These are phyloP conservation scores for Falciphora oryzae DNA, from an alignment of 2,329 filamentous ascomycete species.

Conservation along the genomic window DNA sequence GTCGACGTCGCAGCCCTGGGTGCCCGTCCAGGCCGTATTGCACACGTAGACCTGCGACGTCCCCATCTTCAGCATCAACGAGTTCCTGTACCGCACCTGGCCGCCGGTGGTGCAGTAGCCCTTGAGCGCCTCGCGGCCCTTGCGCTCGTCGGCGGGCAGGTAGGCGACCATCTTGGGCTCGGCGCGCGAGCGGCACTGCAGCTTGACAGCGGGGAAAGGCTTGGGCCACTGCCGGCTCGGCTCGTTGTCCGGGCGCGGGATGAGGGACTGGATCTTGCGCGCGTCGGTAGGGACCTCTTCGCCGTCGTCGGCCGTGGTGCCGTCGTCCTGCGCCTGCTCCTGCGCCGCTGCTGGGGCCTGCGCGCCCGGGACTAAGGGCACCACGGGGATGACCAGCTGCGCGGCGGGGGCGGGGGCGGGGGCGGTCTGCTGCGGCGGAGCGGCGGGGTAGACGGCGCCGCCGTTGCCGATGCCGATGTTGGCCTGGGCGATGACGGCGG, in stretches of 20 bases:
- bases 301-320: neutral
- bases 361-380: too few species aligned
- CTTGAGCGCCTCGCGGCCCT: neutral
- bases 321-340: neutral
- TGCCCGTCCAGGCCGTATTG: neutral
- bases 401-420: too few species aligned
- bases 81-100: neutral
- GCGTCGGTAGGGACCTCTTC: neutral
- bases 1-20: neutral
- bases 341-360: too few species aligned
- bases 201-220: neutral
- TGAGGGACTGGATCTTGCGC: neutral
- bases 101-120: neutral
- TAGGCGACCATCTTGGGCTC: neutral
- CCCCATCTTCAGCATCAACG: neutral
- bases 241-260: neutral
- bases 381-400: too few species aligned
- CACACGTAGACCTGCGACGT: neutral
- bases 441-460: too few species aligned
- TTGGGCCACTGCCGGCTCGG: neutral
- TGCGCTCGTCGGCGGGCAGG: neutral
- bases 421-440: too few species aligned
- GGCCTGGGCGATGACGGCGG: neutral
- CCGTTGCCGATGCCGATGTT: neutral
- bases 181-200: neutral